phyloP scores from a whole-genome alignment of 371 early-diverging fungal genomes.

The Mucor ambiguus region DNA sequence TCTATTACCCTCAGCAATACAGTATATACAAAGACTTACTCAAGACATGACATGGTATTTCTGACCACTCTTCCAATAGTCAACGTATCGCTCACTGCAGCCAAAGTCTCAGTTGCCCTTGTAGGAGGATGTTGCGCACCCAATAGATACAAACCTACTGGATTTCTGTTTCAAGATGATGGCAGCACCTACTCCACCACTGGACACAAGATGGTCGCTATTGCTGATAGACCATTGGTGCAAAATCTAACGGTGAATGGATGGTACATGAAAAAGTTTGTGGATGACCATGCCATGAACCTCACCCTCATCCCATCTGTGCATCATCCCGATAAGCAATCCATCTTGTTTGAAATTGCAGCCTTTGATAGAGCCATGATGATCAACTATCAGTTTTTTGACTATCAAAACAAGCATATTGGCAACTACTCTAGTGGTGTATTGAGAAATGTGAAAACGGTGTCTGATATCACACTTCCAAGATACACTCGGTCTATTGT shows the following conservation, averaged over 20 bases:
- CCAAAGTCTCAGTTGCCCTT: conserved; percentile 27
- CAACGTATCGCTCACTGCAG: conserved; percentile 35
- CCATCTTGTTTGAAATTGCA: conserved; percentile 37
- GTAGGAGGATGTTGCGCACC: conserved; percentile 55
- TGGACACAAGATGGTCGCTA: conserved; percentile 37
- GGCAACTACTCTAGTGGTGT: conserved; percentile 42
- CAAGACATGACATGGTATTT: no score
- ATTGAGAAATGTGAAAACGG: conserved; percentile 23
- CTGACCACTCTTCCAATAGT: conserved; percentile 13
- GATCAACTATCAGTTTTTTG: conserved; percentile 40
- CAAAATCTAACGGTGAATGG: conserved; percentile 41
- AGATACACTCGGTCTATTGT: conserved; percentile 39
- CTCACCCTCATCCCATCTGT: conserved; percentile 43
- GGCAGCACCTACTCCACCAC: conserved; percentile 31
- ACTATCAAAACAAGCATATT: conserved; percentile 22
- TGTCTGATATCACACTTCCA: conserved; percentile 49
- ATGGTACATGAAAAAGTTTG: conserved; percentile 48
- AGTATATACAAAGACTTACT: conserved; percentile 14
- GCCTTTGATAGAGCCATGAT: conserved; percentile 45
- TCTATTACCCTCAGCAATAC: conserved; percentile 48
- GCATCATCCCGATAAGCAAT: conserved; percentile 43
- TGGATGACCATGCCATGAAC: conserved; percentile 51
- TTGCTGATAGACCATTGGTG: conserved; percentile 38
- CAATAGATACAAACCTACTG: conserved; percentile 37
- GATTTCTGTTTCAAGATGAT: conserved; percentile 40